Evolutionary conservation across 139 green algal species (phyloP), one percentile per base, ranked within the genome.

Genomic region (Chlorella sorokiniana): DNA sequence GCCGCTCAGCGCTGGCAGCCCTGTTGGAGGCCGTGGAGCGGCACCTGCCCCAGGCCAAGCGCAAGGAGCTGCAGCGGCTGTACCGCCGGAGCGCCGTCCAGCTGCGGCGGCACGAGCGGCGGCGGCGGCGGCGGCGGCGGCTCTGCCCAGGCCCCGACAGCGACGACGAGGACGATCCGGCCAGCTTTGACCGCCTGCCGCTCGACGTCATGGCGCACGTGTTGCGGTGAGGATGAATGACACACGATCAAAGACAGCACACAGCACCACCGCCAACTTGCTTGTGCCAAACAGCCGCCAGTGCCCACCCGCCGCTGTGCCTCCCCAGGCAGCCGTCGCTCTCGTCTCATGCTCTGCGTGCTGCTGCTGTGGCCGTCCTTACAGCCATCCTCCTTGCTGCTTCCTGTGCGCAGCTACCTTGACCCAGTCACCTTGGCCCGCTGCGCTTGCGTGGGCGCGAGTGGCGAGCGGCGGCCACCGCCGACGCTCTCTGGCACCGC

Each of bases 1-100:
- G 65, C 77, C 64, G 77, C 2, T 6, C 61, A 22, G 64, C 77
- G 5, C 77, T 82, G 64, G 44, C 64, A n/a, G 27, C 3, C 5
- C 25, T 82, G 33, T 69, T 82, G 64, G 77, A 64, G 3, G 63
- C 77, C 8, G 77, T 35, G 7, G 77, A 76, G 45, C 63, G 64
- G 14, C 35, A 40, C 8, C 64, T 82, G 64, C 77, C 77, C 0
- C 77, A 82, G 25, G 64, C 63, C 8, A 76, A 54, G 35, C 77
- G 77, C 23, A 67, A 75, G 14, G 77, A 67, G 3, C 64, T 82
- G 44, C 63, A 54, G 48, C 77, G 77, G 3, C 20, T 42, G 22
- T 82, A 76, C 67, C 44, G 48, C 0, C 44, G 51, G 11, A 52
- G 63, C 63, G 35, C 35, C n/a, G 35, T 82, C 7, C 25, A 41